Evolutionary conservation across 164 flowering plant genomes (phyloP).

Genomic region (Nymphaea thermarum): DNA sequence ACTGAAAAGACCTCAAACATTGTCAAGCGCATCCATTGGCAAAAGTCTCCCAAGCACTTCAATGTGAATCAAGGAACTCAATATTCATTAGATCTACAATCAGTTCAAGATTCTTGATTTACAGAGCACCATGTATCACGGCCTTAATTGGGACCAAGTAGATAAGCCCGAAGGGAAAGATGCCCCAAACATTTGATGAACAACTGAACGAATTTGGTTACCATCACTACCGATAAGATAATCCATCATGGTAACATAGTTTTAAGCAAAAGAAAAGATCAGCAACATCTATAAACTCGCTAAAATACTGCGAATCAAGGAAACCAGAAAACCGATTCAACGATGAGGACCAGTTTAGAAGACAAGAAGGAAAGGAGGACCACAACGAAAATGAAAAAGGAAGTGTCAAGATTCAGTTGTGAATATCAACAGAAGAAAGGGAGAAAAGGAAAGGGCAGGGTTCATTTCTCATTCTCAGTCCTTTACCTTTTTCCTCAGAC

Average conservation of each 20-base stretch:
- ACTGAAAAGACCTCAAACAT: background rate
- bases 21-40: background rate
- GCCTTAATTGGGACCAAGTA: too few relatives aligned
- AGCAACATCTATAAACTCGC: background rate
- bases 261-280: background rate
- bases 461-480: background rate
- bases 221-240: too few relatives aligned
- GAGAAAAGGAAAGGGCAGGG: background rate
- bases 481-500: constrained; percentile 85
- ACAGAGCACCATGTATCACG: too few relatives aligned
- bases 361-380: background rate
- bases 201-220: too few relatives aligned
- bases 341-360: background rate
- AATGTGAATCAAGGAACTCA: background rate
- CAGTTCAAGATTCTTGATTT: background rate
- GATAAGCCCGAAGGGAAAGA: too few relatives aligned
- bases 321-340: background rate
- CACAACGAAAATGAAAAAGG: background rate
- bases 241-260: background rate
- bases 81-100: background rate
- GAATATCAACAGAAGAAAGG: background rate
- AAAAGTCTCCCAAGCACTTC: background rate
- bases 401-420: background rate
- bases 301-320: background rate
- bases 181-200: too few relatives aligned